A percentile compares a stretch with the other conserved stretches of the same genome.
These are phyloP conservation scores for Chernovozyma aurita DNA, from an alignment of 1,139 yeast species.

Conservation along the genomic window DNA sequence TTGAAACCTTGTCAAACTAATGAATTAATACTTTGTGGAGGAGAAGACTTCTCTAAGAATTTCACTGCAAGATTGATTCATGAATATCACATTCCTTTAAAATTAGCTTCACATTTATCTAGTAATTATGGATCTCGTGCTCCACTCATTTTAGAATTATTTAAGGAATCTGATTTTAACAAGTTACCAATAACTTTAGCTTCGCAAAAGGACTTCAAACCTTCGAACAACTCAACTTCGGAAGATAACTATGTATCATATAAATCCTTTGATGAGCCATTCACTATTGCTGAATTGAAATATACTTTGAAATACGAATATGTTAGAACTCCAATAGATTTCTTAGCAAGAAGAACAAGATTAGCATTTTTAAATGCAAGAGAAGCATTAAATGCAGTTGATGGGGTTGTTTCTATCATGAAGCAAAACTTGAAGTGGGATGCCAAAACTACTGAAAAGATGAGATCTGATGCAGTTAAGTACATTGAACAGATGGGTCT, in stretches of 20 bases:
- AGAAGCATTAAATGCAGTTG: slow-evolving; percentile 78
- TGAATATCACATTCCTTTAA: slow-evolving; percentile 67
- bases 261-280: slow-evolving; percentile 73
- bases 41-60: slow-evolving; percentile 61
- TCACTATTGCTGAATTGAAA: slow-evolving; percentile 85
- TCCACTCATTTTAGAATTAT: slow-evolving; percentile 68
- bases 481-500: slow-evolving; percentile 62
- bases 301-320: slow-evolving; percentile 83
- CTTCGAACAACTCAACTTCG: slow-evolving; percentile 30
- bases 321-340: slow-evolving; percentile 83
- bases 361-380: slow-evolving; percentile 87
- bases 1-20: slow-evolving; percentile 62
- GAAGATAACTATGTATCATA: slow-evolving; percentile 37
- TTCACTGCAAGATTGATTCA: slow-evolving; percentile 79
- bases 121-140: slow-evolving; percentile 90
- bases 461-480: slow-evolving; percentile 49
- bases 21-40: slow-evolving; percentile 67
- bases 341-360: slow-evolving; percentile 90
- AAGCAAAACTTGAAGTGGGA: slow-evolving; percentile 77
- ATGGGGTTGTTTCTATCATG: slow-evolving; percentile 84
- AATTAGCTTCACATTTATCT: slow-evolving; percentile 77
- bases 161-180: slow-evolving; percentile 48
- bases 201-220: slow-evolving; percentile 29
- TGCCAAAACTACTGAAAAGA: slow-evolving; percentile 50
- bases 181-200: slow-evolving; percentile 64